phyloP scores from a whole-genome alignment of 1,139 yeast genomes.

The Tardiomyces depauwii region DNA sequence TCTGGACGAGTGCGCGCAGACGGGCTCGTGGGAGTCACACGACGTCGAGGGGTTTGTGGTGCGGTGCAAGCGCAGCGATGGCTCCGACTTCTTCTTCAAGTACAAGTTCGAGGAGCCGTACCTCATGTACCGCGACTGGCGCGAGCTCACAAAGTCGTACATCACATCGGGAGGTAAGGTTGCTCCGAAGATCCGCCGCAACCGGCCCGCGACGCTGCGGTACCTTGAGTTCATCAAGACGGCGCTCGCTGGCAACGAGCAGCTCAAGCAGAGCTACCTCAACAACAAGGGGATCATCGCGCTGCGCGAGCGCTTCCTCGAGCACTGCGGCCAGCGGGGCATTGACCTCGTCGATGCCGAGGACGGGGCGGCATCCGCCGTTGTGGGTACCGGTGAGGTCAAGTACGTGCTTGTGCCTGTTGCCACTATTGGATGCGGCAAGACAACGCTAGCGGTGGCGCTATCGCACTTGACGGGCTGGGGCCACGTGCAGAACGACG shows the following conservation, averaged over 20 bases:
- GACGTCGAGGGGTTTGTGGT: slow-evolving; percentile 94
- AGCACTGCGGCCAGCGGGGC: neutral
- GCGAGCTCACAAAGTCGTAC: slow-evolving; percentile 68
- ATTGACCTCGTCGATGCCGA: neutral
- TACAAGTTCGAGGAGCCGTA: slow-evolving; percentile 95
- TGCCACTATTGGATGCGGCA: slow-evolving; percentile 93
- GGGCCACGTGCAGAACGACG: slow-evolving; percentile 82
- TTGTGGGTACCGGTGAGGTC: slow-evolving; percentile 9
- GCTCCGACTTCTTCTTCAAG: slow-evolving; percentile 66
- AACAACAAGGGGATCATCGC: slow-evolving; percentile 64
- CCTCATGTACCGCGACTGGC: slow-evolving; percentile 75
- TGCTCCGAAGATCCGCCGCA: neutral
- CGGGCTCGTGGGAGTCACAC: slow-evolving; percentile 58
- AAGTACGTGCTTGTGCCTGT: slow-evolving; percentile 68
- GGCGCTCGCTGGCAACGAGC: neutral
- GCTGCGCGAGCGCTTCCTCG: slow-evolving; percentile 50
- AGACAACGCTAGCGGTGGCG: slow-evolving; percentile 69
- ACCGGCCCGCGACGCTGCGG: neutral
- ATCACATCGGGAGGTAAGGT: slow-evolving; percentile 22
- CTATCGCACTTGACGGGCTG: slow-evolving; percentile 45
- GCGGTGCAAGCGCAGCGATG: slow-evolving; percentile 36
- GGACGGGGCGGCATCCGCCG: neutral
- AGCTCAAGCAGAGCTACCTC: neutral
- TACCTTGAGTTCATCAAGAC: neutral
- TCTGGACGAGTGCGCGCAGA: slow-evolving; percentile 44